phyloP scores from a whole-genome alignment of 2,329 filamentous ascomycete species.

The Emmonsiellopsis sp. region DNA sequence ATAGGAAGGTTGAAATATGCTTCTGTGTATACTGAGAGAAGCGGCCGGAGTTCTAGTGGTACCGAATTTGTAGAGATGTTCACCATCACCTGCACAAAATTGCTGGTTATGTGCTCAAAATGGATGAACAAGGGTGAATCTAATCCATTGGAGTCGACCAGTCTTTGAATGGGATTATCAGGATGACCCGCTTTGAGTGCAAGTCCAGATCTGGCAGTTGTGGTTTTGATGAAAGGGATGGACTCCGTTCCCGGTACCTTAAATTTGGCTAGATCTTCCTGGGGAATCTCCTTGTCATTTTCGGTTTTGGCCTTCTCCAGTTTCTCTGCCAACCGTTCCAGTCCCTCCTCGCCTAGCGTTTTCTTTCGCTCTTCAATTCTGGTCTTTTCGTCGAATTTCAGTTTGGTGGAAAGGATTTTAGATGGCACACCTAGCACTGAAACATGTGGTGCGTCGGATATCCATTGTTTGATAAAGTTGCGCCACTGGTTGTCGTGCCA shows the following conservation, averaged over 20 bases:
- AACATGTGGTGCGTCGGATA: conserved; percentile 75
- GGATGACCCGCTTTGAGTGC: conserved; percentile 62
- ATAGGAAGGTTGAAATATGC: conserved; percentile 95
- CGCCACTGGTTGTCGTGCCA: conserved; percentile 86
- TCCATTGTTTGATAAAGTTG: conserved; percentile 70
- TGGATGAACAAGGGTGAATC: conserved; percentile 81
- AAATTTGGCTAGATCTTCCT: conserved; percentile 71
- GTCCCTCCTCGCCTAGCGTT: conserved; percentile 69
- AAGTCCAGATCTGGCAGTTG: conserved; percentile 71
- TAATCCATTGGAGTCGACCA: conserved; percentile 60
- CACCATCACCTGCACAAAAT: conserved; percentile 79
- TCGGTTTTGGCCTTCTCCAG: conserved; percentile 77
- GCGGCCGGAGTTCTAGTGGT: conserved; percentile 72
- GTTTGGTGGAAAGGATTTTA: conserved; percentile 63
- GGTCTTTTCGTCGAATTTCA: conserved; percentile 72
- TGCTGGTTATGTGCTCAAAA: conserved; percentile 88
- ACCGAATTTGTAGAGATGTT: conserved; percentile 70
- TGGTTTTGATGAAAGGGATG: conserved; percentile 88
- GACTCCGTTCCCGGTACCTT: conserved; percentile 76
- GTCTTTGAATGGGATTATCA: conserved; percentile 61
- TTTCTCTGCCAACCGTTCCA: conserved; percentile 64
- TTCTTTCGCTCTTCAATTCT: conserved; percentile 71
- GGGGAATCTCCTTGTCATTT: conserved; percentile 81
- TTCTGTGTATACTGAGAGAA: conserved; percentile 75
- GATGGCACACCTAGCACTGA: conserved; percentile 86